Evolutionary conservation across 306 rosid species (phyloP).

Genomic region (Ormosia semicastrata): DNA sequence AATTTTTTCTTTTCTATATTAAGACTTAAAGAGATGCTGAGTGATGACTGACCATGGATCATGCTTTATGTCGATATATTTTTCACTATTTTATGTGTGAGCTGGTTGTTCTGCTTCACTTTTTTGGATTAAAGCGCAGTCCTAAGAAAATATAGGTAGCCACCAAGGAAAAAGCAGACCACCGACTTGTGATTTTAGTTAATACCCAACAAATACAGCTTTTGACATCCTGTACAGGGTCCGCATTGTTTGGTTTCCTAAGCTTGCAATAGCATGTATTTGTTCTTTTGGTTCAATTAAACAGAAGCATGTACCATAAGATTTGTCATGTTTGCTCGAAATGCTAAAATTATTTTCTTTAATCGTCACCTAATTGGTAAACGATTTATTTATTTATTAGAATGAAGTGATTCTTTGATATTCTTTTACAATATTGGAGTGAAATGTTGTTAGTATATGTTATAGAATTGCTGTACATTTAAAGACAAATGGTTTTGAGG

Average conservation of each 20-base stretch:
- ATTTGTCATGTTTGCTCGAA: conserved; percentile 15
- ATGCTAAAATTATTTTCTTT: background rate
- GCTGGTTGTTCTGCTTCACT: background rate
- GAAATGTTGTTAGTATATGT: background rate
- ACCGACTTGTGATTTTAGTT: conserved; percentile 44
- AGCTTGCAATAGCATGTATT: background rate
- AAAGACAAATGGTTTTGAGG: background rate
- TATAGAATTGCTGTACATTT: background rate
- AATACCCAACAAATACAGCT: conserved; percentile 28
- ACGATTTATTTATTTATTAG: background rate
- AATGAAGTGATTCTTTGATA: background rate
- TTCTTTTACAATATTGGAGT: background rate
- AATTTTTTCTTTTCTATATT: background rate
- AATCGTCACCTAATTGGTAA: background rate
- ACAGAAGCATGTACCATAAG: conserved; percentile 6
- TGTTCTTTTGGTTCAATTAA: conserved; percentile 11
- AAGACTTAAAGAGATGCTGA: background rate
- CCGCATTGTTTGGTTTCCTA: conserved; percentile 31
- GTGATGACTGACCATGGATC: background rate
- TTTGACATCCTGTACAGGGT: conserved; percentile 37
- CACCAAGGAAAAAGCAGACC: background rate
- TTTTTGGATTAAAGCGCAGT: conserved; percentile 10
- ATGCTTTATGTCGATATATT: conserved; percentile 39
- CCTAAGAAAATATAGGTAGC: background rate
- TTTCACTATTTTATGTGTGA: background rate